Percentiles rank a stretch among this genome's conserved stretches.
Conservation (phyloP, 2,329 filamentous ascomycete species). For the Endothia cerciana region DNA sequence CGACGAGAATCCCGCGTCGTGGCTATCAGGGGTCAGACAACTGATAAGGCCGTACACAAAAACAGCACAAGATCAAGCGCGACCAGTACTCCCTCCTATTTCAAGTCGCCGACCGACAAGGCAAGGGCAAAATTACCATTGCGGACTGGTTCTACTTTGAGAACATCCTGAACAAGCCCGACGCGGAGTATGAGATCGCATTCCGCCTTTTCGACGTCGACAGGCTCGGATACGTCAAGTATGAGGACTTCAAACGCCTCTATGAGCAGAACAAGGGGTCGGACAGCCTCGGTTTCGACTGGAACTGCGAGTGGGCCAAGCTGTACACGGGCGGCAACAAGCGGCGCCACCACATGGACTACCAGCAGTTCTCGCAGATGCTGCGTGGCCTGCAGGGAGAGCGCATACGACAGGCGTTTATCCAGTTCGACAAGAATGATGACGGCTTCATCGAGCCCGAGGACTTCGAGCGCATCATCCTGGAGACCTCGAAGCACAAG, state of each 20-base stretch:
- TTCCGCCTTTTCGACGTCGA: constrained; percentile 95
- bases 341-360: constrained; percentile 88
- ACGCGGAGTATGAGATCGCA: constrained; percentile 98
- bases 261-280: constrained; percentile 90
- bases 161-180: constrained; percentile 89
- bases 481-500: constrained; percentile 92
- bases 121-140: constrained; percentile 73
- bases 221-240: constrained; percentile 82
- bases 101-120: constrained; percentile 80
- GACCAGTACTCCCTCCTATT: constrained; percentile 96
- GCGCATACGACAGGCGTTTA: constrained; percentile 93
- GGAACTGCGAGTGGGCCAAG: constrained; percentile 95
- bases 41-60: constrained; percentile 21
- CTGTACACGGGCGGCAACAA: constrained; percentile 90
- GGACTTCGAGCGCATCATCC: constrained; percentile 95
- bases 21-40: not conserved
- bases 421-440: constrained; percentile 84
- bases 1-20: not conserved
- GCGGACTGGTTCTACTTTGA: constrained; percentile 93
- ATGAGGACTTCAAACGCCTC: constrained; percentile 81
- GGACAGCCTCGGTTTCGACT: constrained; percentile 89
- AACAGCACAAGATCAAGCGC: constrained; percentile 94
- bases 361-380: constrained; percentile 98
- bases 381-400: constrained; percentile 94
- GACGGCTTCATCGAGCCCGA: constrained; percentile 96